phyloP scores from a whole-genome alignment of 2,329 filamentous ascomycete genomes.

The Aspergillus vadensis region DNA sequence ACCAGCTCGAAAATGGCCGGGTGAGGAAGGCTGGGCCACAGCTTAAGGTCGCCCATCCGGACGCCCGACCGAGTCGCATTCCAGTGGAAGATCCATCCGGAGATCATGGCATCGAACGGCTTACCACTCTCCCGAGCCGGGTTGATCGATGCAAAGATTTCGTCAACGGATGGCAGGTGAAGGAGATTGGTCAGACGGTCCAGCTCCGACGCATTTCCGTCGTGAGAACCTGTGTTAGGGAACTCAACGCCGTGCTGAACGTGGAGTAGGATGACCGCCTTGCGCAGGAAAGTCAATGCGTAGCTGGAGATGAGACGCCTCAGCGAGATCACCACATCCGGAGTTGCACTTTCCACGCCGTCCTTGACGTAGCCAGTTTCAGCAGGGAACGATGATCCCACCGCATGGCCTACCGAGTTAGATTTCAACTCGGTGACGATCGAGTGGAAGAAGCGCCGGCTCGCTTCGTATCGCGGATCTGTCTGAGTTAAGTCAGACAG shows the following conservation, averaged over 20 bases:
- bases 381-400: slow-evolving; percentile 39
- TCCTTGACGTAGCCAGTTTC: slow-evolving; percentile 43
- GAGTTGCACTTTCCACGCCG: slow-evolving; percentile 38
- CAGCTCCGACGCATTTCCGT: slow-evolving; percentile 72
- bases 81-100: slow-evolving; percentile 70
- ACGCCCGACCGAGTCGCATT: slow-evolving; percentile 36
- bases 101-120: slow-evolving; percentile 54
- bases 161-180: slow-evolving; percentile 74
- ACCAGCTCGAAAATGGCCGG: slow-evolving; percentile 93
- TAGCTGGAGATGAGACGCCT: slow-evolving; percentile 68
- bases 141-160: slow-evolving; percentile 67
- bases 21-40: slow-evolving; percentile 64
- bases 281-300: slow-evolving; percentile 85
- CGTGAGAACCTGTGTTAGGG: slow-evolving; percentile 65
- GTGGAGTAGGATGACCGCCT: slow-evolving; percentile 79
- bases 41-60: slow-evolving; percentile 34
- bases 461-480: slow-evolving; percentile 31
- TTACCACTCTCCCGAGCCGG: slow-evolving; percentile 42
- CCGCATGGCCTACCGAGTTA: slow-evolving; percentile 38
- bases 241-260: slow-evolving; percentile 89
- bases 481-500: slow-evolving; percentile 30
- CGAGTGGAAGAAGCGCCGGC: slow-evolving; percentile 42
- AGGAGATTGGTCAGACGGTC: slow-evolving; percentile 77
- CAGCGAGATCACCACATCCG: slow-evolving; percentile 35
- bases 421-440: slow-evolving; percentile 40